phyloP scores from a whole-genome alignment of 805 yeast species.

The Pichia cephalocereana region DNA sequence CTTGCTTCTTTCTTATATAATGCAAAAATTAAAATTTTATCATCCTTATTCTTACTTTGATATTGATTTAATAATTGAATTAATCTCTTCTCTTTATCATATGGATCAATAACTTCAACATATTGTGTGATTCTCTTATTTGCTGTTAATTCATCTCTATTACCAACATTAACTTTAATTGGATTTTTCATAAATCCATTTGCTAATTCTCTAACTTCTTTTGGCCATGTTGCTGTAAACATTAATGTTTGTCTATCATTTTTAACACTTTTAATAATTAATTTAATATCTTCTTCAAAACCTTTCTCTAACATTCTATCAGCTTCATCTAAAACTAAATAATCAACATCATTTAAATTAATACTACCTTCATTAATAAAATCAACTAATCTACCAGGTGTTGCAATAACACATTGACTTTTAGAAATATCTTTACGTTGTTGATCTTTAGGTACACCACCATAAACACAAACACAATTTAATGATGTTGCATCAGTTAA shows the following conservation, averaged over 20 bases:
- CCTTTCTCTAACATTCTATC: constrained; percentile 99
- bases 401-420: constrained; percentile 83
- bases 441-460: constrained; percentile 95
- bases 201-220: constrained; percentile 91
- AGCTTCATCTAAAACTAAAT: constrained; percentile 92
- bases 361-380: constrained; percentile 82
- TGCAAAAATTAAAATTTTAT: constrained; percentile 86
- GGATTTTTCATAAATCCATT: constrained; percentile 72
- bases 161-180: constrained; percentile 88
- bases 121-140: constrained; percentile 88
- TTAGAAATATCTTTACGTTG: constrained; percentile 63
- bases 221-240: constrained; percentile 99
- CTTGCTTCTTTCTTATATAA: constrained; percentile 95
- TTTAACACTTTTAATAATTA: constrained; percentile 54
- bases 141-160: constrained; percentile 88
- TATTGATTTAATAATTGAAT: constrained; percentile 66
- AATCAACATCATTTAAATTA: constrained; percentile 55
- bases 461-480: constrained; percentile 79
- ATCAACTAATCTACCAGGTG: constrained; percentile 96
- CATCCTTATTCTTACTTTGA: constrained; percentile 53
- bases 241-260: constrained; percentile 77
- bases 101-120: constrained; percentile 85
- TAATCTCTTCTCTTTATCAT: constrained; percentile 69
- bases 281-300: constrained; percentile 90
- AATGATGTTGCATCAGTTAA: constrained; percentile 55